A percentile compares a stretch with the other conserved stretches of the same genome.
These are phyloP conservation scores for Epichloe baconii DNA, from an alignment of 2,329 filamentous ascomycete genomes.

Conservation along the genomic window DNA sequence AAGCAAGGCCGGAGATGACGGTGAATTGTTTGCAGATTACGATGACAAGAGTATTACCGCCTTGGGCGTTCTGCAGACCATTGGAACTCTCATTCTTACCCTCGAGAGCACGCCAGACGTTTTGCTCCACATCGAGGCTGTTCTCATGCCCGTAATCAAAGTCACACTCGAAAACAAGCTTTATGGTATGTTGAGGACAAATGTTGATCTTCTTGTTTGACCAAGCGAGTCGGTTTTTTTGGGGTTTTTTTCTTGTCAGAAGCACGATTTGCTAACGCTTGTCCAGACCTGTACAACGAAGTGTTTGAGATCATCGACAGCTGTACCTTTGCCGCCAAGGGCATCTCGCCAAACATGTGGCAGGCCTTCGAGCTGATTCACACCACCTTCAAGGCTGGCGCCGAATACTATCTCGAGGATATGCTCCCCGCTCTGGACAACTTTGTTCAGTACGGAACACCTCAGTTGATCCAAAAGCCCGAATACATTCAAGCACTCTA, in stretches of 20 bases:
- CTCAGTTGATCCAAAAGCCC: constrained; percentile 68
- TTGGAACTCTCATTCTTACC: constrained; percentile 91
- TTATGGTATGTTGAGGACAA: constrained; percentile 46
- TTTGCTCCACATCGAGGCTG: constrained; percentile 82
- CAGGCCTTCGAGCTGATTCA: constrained; percentile 95
- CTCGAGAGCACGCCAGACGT: constrained; percentile 96
- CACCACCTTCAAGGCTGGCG: constrained; percentile 90
- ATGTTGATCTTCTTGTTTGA: too few species aligned
- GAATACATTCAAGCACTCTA: constrained; percentile 79
- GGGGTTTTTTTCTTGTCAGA: too few species aligned
- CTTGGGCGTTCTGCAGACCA: constrained; percentile 89
- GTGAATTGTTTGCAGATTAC: constrained; percentile 77
- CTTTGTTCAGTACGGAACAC: constrained; percentile 85
- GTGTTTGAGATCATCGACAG: constrained; percentile 98
- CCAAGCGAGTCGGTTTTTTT: too few species aligned
- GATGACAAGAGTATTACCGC: constrained; percentile 99
- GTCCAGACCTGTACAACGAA: constrained; percentile 81
- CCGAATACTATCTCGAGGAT: constrained; percentile 93
- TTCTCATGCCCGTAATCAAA: constrained; percentile 92
- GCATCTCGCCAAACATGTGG: constrained; percentile 96
- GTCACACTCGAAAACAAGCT: constrained; percentile 96
- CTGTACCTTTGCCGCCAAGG: constrained; percentile 95
- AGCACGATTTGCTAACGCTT: background rate
- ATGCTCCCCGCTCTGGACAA: constrained; percentile 98
- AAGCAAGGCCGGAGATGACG: constrained; percentile 59